Evolutionary conservation across 78 protist genomes (phyloP), one percentile per base, ranked within the genome.

Genomic region (Emiliania huxleyi): DNA sequence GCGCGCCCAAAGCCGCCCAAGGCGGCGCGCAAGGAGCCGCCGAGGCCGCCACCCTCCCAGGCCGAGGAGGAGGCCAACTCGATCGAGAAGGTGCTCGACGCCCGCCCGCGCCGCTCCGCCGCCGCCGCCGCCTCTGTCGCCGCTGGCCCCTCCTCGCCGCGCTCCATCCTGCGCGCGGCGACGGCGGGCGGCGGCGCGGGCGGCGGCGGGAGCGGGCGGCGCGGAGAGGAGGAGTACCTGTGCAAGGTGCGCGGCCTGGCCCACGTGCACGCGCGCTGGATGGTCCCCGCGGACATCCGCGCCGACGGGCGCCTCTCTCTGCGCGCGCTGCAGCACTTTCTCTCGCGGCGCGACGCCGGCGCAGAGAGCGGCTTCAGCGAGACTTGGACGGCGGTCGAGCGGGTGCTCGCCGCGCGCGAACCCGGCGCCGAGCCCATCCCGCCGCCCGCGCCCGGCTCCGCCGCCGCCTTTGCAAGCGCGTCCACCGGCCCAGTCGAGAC

Each of bases 51-150:
- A 15, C n/a, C 75, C 29, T 3, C 75, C 29, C 29, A 8, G 33
- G 75, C 23, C 23, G n/a, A 21, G 11, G 29, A 18, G 23, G 85
- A 77, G 46, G 19, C 0, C 48, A 77, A 81, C 38, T 44, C 89
- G 56, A 81, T 81, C 55, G 89, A 81, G 38, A 81, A 81, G 89
- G 44, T 81, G 22, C 89, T 81, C 35, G 89, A 81, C 89, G 55
- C 29, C 38, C 46, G 89, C 19, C 23, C 5, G 56, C 49, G 89
- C 18, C 29, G 37, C 8, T 26, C 23, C 12, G 37, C 12, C n/a
- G 37, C 23, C 29, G 75, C 75, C 29, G 37, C 75, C 3, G 23
- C 75, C 75, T 18, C 23, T 19, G 11, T 19, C 11, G n/a, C 23
- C 3, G 23, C 33, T 18, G 12, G 23, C n/a, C 75, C 75, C n/a